Evolutionary conservation across 148 eudicot genomes (phyloP).

Genomic region (Nepenthes gracilis): DNA sequence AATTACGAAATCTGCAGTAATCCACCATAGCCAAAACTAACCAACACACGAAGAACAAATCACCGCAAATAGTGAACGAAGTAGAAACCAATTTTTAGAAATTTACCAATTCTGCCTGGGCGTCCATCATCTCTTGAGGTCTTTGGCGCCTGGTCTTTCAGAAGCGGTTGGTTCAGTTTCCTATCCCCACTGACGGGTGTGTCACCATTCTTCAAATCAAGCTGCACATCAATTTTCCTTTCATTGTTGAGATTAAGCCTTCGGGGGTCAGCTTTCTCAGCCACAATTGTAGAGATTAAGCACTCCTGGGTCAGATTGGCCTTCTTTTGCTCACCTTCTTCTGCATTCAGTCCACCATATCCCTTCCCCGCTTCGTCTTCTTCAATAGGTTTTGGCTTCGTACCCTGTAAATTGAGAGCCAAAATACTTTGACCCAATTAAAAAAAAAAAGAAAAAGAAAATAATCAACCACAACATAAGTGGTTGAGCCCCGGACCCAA

Average conservation of each 20-base stretch:
- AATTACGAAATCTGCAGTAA: conserved; percentile 6
- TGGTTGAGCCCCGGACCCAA: no score
- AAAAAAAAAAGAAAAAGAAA: conserved; percentile 7
- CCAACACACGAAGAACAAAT: not conserved
- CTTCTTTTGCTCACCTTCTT: conserved; percentile 20
- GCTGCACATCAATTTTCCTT: conserved; percentile 33
- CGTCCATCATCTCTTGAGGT: conserved; percentile 30
- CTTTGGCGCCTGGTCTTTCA: conserved; percentile 21
- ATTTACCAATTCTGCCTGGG: conserved; percentile 42
- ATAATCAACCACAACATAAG: conserved; percentile 1
- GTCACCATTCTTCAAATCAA: conserved; percentile 38
- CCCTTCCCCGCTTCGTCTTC: conserved; percentile 11
- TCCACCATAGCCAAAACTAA: not conserved
- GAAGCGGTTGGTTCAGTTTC: conserved; percentile 24
- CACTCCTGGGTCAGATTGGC: conserved; percentile 2
- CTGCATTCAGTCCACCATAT: conserved; percentile 21
- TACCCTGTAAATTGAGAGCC: conserved; percentile 14
- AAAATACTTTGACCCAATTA: conserved; percentile 12
- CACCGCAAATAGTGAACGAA: not conserved
- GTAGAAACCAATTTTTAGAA: no score
- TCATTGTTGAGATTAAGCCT: conserved; percentile 13
- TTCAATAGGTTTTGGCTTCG: conserved; percentile 12
- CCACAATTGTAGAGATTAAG: not conserved
- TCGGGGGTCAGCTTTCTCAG: conserved; percentile 19
- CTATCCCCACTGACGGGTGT: conserved; percentile 5